Evolutionary conservation across 1,284 basidiomycete species (phyloP).

Genomic region (Cutaneotrichosporon dermatis): DNA sequence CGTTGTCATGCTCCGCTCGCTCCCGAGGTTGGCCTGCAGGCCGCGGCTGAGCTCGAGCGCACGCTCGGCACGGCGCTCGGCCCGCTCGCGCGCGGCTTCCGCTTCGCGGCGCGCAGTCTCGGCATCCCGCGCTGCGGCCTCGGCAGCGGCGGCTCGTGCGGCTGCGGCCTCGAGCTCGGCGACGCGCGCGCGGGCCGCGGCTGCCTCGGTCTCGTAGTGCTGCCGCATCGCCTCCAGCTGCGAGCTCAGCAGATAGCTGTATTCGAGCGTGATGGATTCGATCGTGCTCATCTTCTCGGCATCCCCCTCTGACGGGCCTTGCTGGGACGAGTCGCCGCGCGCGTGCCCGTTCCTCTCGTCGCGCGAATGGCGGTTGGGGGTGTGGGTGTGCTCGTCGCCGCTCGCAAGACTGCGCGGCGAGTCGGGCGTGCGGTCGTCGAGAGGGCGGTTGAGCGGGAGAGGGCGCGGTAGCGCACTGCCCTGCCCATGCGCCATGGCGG

Average conservation of each 20-base stretch:
- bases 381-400: too few species aligned
- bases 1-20: slow-evolving; percentile 39
- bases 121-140: slow-evolving; percentile 55
- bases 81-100: slow-evolving; percentile 47
- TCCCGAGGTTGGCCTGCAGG: slow-evolving; percentile 33
- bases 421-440: slow-evolving; percentile 1
- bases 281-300: slow-evolving; percentile 63
- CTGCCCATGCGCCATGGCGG: slow-evolving; percentile 44
- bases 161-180: slow-evolving; percentile 55
- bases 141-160: slow-evolving; percentile 40
- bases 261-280: slow-evolving; percentile 94
- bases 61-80: slow-evolving; percentile 40
- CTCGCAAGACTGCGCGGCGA: background rate
- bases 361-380: too few species aligned
- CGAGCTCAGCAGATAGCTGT: slow-evolving; percentile 84
- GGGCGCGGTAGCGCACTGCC: slow-evolving; percentile 17
- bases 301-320: slow-evolving; percentile 47
- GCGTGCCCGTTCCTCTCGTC: background rate
- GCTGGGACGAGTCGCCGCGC: background rate
- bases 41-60: slow-evolving; percentile 33
- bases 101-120: slow-evolving; percentile 55
- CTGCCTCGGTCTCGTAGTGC: slow-evolving; percentile 72
- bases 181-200: slow-evolving; percentile 35
- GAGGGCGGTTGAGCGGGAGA: slow-evolving; percentile 27
- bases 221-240: slow-evolving; percentile 89